Conservation (phyloP, 805 yeast species). For the Yarrowia keelungensis region DNA sequence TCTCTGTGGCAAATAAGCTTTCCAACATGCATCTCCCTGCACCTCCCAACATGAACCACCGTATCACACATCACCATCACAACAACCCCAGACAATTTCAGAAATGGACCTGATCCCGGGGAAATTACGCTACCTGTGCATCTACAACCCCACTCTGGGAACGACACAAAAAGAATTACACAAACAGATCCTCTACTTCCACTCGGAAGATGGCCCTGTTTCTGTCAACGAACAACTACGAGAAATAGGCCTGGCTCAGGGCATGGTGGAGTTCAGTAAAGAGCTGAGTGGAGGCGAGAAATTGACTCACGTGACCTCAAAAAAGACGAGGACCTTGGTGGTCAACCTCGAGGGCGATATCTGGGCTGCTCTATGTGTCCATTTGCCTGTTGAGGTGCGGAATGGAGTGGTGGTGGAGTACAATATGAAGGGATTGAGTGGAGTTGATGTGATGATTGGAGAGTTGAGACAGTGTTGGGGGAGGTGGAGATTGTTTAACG, state of each 20-base stretch:
- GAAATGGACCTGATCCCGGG: constrained; percentile 31
- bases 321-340: constrained; percentile 48
- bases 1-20: neutral
- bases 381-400: constrained; percentile 41
- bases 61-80: neutral
- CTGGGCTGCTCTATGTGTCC: constrained; percentile 50
- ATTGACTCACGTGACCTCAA: constrained; percentile 49
- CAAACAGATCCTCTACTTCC: constrained; percentile 51
- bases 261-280: constrained; percentile 47
- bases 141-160: constrained; percentile 53
- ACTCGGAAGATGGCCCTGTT: constrained; percentile 40
- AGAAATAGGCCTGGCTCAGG: constrained; percentile 56
- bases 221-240: constrained; percentile 51
- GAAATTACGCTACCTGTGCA: constrained; percentile 43
- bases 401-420: constrained; percentile 40
- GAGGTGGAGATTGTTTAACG: constrained; percentile 51
- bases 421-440: constrained; percentile 47
- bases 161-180: constrained; percentile 49
- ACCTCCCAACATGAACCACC: neutral
- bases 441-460: constrained; percentile 50
- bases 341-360: constrained; percentile 47
- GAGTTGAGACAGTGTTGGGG: constrained; percentile 49
- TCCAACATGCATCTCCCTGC: neutral
- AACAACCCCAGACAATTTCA: neutral
- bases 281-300: constrained; percentile 44